Percentiles rank a stretch among this genome's conserved stretches.
Conservation (phyloP, 148 eudicot genomes). For the Arbutus unedo region DNA sequence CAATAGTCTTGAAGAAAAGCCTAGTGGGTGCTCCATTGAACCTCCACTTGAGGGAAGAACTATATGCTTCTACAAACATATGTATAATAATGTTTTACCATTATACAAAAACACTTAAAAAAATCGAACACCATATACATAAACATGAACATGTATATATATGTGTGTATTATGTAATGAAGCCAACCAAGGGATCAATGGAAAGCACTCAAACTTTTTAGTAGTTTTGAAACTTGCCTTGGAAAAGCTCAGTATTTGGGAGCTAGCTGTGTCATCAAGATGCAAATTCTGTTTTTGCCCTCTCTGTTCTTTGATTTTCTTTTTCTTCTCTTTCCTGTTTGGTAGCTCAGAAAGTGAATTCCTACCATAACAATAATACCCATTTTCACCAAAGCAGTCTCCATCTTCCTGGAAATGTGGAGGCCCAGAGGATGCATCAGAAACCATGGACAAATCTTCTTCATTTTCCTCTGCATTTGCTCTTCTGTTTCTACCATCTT, state of each 20-base stretch:
- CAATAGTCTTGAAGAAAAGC: conserved; percentile 1
- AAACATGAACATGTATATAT: not conserved
- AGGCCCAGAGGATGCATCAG: conserved; percentile 75
- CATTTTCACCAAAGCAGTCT: conserved; percentile 12
- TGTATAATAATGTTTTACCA: no score
- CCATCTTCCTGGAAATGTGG: conserved; percentile 31
- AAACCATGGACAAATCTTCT: conserved; percentile 17
- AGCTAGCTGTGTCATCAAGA: conserved; percentile 79
- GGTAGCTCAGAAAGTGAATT: conserved; percentile 18
- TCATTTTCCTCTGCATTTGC: conserved; percentile 6
- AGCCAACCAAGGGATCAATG: not conserved
- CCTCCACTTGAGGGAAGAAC: conserved; percentile 21
- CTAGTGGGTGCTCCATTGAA: conserved; percentile 15
- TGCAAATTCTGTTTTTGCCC: conserved; percentile 24
- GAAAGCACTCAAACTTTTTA: not conserved
- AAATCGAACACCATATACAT: not conserved
- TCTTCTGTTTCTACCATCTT: conserved; percentile 10
- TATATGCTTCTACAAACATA: conserved; percentile 28
- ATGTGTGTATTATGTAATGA: no score
- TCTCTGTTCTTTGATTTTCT: conserved; percentile 19
- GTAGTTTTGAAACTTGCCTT: conserved; percentile 19
- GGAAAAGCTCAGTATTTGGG: conserved; percentile 28
- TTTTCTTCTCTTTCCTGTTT: conserved; percentile 18
- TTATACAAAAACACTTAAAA: not conserved
- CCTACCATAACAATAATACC: not conserved